phyloP scores from a whole-genome alignment of 2,329 filamentous ascomycete species.

The Botrytis tulipae region DNA sequence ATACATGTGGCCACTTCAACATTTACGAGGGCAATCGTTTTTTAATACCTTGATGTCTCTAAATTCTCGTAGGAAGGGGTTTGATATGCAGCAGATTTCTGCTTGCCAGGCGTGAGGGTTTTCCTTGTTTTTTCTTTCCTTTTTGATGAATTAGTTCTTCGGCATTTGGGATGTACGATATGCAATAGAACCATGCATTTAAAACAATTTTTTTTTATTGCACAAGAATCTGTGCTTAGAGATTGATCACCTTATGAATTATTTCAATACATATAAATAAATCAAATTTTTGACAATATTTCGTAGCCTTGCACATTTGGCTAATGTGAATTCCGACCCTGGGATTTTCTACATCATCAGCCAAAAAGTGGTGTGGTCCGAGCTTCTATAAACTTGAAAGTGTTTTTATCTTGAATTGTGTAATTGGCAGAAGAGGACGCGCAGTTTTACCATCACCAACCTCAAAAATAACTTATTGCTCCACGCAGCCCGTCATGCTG shows the following conservation, averaged over 20 bases:
- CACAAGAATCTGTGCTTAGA: background rate
- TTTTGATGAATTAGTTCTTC: slow-evolving; percentile 33
- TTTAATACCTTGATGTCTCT: slow-evolving; percentile 40
- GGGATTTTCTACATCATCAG: slow-evolving; percentile 21
- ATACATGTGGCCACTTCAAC: slow-evolving; percentile 29
- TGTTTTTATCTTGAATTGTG: slow-evolving; percentile 20
- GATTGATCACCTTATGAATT: background rate
- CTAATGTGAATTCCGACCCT: background rate
- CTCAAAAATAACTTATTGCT: slow-evolving; percentile 31
- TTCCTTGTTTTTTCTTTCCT: slow-evolving; percentile 23
- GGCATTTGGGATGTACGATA: slow-evolving; percentile 41
- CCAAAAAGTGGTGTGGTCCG: slow-evolving; percentile 16
- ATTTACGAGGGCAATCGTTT: slow-evolving; percentile 34
- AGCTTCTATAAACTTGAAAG: slow-evolving; percentile 24
- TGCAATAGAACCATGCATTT: slow-evolving; percentile 38
- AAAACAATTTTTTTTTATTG: slow-evolving; percentile 15
- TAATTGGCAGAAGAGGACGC: slow-evolving; percentile 26
- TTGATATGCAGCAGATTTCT: slow-evolving; percentile 32
- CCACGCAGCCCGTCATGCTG: slow-evolving; percentile 59
- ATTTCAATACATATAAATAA: background rate
- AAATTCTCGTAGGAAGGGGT: slow-evolving; percentile 32
- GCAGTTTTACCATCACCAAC: slow-evolving; percentile 28
- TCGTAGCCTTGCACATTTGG: slow-evolving; percentile 26
- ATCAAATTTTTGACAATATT: background rate
- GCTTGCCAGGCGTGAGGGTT: slow-evolving; percentile 38